phyloP scores from a whole-genome alignment of 805 yeast genomes.

The Ogataea philodendri region DNA sequence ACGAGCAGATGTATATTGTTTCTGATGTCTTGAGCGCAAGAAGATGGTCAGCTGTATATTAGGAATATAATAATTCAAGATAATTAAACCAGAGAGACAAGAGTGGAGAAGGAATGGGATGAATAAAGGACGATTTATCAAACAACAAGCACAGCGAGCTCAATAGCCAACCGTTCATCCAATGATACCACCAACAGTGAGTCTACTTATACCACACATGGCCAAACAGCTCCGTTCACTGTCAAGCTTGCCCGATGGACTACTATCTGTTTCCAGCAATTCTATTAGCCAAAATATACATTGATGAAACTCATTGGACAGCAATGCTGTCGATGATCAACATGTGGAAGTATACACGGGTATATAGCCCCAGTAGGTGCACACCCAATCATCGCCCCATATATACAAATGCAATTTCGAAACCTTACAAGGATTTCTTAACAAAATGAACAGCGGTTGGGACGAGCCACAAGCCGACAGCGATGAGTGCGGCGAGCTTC shows the following conservation, averaged over 20 bases:
- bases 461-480: slow-evolving; percentile 58
- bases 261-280: too few relatives aligned
- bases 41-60: slow-evolving; percentile 3
- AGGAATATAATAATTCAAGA: slow-evolving; percentile 4
- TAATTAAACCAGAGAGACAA: slow-evolving; percentile 1
- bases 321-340: not conserved
- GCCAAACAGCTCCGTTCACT: too few relatives aligned
- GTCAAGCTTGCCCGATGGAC: too few relatives aligned
- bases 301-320: not conserved
- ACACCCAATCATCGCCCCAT: slow-evolving; percentile 4
- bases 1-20: too few relatives aligned
- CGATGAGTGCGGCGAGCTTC: slow-evolving; percentile 57
- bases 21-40: not conserved
- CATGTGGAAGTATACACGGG: too few relatives aligned
- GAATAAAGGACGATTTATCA: too few relatives aligned
- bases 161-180: too few relatives aligned
- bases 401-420: slow-evolving; percentile 6
- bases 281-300: too few relatives aligned
- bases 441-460: slow-evolving; percentile 57
- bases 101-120: not conserved
- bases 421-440: slow-evolving; percentile 38
- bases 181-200: too few relatives aligned
- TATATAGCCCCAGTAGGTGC: too few relatives aligned
- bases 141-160: too few relatives aligned
- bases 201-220: too few relatives aligned